Evolutionary conservation across 257 asterid genomes (phyloP).

Genomic region (Verbena officinalis): DNA sequence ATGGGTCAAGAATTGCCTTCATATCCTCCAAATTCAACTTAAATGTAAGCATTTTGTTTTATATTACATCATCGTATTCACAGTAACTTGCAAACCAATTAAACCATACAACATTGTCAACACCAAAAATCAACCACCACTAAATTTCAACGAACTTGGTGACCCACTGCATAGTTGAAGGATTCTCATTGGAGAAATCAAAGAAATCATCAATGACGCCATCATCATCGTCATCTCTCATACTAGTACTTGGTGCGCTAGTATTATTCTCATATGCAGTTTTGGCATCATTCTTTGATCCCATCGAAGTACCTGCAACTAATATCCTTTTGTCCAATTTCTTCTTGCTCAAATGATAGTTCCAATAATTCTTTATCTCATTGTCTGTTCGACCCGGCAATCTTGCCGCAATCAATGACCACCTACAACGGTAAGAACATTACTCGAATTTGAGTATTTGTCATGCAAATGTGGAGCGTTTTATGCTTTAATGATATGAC

Average conservation of each 20-base stretch:
- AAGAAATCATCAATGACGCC: constrained; percentile 44
- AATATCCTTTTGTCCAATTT: constrained; percentile 24
- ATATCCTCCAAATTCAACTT: no score
- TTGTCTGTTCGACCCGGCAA: constrained; percentile 55
- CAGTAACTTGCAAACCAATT: no score
- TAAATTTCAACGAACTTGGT: constrained; percentile 39
- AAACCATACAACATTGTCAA: not conserved
- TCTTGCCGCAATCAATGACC: constrained; percentile 51
- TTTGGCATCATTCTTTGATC: constrained; percentile 29
- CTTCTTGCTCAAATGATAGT: constrained; percentile 47
- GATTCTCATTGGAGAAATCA: constrained; percentile 62
- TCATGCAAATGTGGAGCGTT: no score
- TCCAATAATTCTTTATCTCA: constrained; percentile 54
- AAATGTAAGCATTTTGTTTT: no score
- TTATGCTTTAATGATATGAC: no score
- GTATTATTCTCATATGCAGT: constrained; percentile 20
- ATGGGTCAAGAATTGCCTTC: no score
- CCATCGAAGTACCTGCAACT: constrained; percentile 36
- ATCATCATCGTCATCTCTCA: constrained; percentile 28
- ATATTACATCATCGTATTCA: no score
- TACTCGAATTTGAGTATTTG: no score
- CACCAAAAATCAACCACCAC: constrained; percentile 3
- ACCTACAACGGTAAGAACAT: constrained; percentile 22
- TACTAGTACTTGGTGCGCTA: not conserved
- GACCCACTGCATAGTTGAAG: constrained; percentile 61